Evolutionary conservation across 1,139 yeast genomes (phyloP).

Genomic region (Eremothecium cymbalariae): DNA sequence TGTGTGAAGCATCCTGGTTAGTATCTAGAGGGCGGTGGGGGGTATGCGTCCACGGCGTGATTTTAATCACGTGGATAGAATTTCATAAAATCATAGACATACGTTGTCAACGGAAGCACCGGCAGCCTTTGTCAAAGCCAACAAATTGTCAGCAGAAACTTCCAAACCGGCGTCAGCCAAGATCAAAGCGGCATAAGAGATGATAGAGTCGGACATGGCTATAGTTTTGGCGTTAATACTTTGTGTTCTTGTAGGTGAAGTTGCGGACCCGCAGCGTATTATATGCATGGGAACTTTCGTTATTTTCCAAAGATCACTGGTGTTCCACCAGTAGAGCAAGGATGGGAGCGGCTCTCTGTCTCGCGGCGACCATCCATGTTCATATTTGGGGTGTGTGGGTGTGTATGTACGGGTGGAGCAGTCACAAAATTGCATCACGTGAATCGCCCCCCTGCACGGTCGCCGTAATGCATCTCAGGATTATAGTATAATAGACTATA

Average conservation of each 20-base stretch:
- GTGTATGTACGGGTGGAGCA: slow-evolving; percentile 5
- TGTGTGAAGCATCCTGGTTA: slow-evolving; percentile 17
- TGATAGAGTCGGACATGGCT: slow-evolving; percentile 46
- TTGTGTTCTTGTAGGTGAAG: neutral
- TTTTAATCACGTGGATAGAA: neutral
- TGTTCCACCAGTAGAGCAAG: no score
- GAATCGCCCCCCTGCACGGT: no score
- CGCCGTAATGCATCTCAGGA: no score
- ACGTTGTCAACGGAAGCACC: slow-evolving; percentile 76
- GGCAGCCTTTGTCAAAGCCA: slow-evolving; percentile 80
- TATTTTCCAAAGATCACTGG: no score
- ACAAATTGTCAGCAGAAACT: slow-evolving; percentile 86
- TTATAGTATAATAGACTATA: no score
- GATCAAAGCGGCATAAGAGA: slow-evolving; percentile 81
- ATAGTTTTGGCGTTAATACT: neutral
- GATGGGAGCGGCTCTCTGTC: no score
- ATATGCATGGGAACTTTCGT: slow-evolving; percentile 1
- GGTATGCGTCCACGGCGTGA: no score
- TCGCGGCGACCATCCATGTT: no score
- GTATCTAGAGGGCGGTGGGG: slow-evolving; percentile 7
- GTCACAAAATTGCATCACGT: no score
- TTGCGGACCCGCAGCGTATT: neutral
- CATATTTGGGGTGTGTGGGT: slow-evolving; percentile 1
- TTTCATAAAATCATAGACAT: slow-evolving; percentile 22
- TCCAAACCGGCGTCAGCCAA: slow-evolving; percentile 96